Evolutionary conservation across 176 grass and related monocot genomes (phyloP), one percentile per base, ranked within the genome.

Genomic region (Puccinellia tenuiflora): DNA sequence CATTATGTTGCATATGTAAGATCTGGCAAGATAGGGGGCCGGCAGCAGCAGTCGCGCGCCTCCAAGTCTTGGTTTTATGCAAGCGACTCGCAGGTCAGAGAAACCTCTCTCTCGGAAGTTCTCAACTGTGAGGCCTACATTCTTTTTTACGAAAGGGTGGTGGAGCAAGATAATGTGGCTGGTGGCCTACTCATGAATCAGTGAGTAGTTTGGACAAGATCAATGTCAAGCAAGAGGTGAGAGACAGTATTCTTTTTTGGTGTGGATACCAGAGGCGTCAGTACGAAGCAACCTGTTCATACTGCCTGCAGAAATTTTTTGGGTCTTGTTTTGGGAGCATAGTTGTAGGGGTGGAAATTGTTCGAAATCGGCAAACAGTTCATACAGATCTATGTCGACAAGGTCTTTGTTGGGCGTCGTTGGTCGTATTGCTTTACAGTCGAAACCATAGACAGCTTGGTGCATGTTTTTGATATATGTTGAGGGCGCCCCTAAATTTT

Each of bases 1-100:
- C 96, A 99, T 81, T 99, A 99, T 56, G 81, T 96, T 18, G 93
- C 96, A 1, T 92, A 92, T 7, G 73, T 90, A 45, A 93, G 93
- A 89, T 82, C 88, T 60, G 40, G 66, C 66, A 90, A 83, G 79
- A 90, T 90, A 20, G 79, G 75, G 10, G 82, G 79, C 25, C 86
- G 68, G 56, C 73, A 81, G 45, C 81, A 82, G 39, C 80, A 77
- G 76, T 75, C 54, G 16, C 38, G 13, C 10, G 31, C 24, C 38
- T 81, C 75, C 10, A 73, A 88, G 16, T 92, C 85, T 5, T 92
- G 90, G 92, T 94, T 90, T 81, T 92, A 94, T 7, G 87, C 87
- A 28, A 92, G 90, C 3, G 92, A 94, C 77, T 75, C 68, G 13
- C 82, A 88, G 13, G 78, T 94, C 43, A 85, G 85, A 76, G 90